Percentiles rank a stretch among this genome's conserved stretches.
phyloP scores from a whole-genome alignment of 345 rosid genomes.

The Eucalyptus cloeziana region DNA sequence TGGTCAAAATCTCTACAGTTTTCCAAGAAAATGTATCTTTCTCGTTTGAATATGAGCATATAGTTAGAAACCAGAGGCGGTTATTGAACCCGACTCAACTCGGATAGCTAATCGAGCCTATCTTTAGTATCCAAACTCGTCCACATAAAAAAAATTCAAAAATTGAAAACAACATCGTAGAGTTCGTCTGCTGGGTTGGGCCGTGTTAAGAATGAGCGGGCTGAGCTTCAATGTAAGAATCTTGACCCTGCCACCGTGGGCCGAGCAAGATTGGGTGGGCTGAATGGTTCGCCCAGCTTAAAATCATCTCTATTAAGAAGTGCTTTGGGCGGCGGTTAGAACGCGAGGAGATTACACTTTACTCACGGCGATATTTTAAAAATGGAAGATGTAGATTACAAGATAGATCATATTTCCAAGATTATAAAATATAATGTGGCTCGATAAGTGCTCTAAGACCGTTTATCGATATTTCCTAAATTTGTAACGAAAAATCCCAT shows the following conservation, averaged over 20 bases:
- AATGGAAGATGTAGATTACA: neutral
- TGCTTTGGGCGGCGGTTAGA: neutral
- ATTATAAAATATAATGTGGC: neutral
- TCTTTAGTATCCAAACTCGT: neutral
- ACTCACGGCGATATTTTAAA: neutral
- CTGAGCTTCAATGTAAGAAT: neutral
- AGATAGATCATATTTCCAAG: neutral
- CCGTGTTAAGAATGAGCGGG: neutral
- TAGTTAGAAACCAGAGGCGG: neutral
- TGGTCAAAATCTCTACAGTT: accelerated
- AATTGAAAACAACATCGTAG: neutral
- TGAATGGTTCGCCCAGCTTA: neutral
- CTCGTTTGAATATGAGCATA: neutral
- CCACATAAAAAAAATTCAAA: neutral
- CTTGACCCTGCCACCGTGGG: neutral
- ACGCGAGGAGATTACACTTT: neutral
- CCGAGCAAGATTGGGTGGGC: neutral
- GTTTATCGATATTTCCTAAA: neutral
- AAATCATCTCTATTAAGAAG: neutral
- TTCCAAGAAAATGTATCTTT: neutral
- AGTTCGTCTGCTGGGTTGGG: neutral
- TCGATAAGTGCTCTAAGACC: too few species aligned
- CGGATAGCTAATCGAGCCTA: neutral
- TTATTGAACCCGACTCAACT: neutral
- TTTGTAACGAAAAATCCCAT: neutral